These are phyloP conservation scores for Cercospora beticola DNA, from an alignment of 2,329 filamentous ascomycete species.

Conservation along the genomic window DNA sequence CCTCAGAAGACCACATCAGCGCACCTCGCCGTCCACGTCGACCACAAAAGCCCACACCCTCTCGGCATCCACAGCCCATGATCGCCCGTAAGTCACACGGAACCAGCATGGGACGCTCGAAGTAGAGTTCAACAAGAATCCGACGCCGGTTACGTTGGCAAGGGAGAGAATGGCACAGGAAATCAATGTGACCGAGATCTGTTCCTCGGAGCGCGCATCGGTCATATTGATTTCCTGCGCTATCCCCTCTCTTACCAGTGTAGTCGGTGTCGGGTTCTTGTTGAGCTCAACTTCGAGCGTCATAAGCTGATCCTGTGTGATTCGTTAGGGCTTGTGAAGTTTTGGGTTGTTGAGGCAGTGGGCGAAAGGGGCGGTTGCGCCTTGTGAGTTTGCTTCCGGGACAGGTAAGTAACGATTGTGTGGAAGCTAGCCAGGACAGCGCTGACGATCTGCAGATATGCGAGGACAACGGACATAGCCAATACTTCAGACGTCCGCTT, in stretches of 20 bases:
- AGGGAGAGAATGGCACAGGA: conserved; percentile 89
- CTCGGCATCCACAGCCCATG: conserved; percentile 96
- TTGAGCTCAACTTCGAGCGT: conserved; percentile 96
- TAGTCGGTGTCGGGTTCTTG: conserved; percentile 97
- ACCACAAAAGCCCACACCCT: conserved; percentile 52
- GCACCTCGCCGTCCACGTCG: not conserved
- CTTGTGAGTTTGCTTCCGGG: too few species aligned
- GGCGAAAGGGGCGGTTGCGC: conserved; percentile 43
- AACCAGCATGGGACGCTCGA: conserved; percentile 92
- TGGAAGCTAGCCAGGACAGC: too few species aligned
- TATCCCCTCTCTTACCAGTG: conserved; percentile 84
- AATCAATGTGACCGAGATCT: conserved; percentile 98
- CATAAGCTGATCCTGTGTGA: conserved; percentile 91
- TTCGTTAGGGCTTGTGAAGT: conserved; percentile 91
- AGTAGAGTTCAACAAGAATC: conserved; percentile 98
- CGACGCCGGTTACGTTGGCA: conserved; percentile 87
- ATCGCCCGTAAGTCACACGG: conserved; percentile 92
- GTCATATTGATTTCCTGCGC: conserved; percentile 99
- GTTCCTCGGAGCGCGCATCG: conserved; percentile 48
- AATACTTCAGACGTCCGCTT: too few species aligned
- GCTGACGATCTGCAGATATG: too few species aligned
- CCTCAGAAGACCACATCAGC: not conserved
- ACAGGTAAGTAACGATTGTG: too few species aligned
- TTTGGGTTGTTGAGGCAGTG: conserved; percentile 56
- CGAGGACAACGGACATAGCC: too few species aligned